Percentiles rank a stretch among this genome's conserved stretches.
Conservation (phyloP, 257 asterid species). For the Nicotiana tomentosiformis region DNA sequence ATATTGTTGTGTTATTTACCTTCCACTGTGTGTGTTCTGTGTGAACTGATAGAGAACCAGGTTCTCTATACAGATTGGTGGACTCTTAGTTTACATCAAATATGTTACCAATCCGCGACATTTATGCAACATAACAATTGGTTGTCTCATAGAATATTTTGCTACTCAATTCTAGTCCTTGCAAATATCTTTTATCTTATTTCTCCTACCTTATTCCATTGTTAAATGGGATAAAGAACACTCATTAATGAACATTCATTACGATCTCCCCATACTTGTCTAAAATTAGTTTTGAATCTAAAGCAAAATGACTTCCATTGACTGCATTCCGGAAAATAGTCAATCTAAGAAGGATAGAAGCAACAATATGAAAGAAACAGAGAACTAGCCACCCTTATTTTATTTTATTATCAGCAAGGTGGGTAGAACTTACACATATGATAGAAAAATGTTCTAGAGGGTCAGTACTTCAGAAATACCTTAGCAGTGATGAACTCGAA, state of each 20-base stretch:
- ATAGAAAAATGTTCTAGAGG: no score
- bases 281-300: not conserved
- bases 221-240: slow-evolving; percentile 4
- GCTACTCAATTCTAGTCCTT: not conserved
- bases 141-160: not conserved
- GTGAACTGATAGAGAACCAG: no score
- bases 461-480: no score
- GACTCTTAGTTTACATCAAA: no score
- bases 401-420: not conserved
- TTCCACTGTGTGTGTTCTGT: no score
- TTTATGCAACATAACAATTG: not conserved
- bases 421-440: no score
- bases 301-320: not conserved
- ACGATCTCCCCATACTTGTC: not conserved
- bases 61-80: no score
- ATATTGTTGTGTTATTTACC: no score
- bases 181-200: not conserved
- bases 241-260: not conserved
- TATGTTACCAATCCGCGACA: not conserved
- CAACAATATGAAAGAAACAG: not conserved
- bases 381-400: not conserved
- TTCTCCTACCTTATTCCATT: not conserved
- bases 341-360: not conserved
- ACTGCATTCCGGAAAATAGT: not conserved
- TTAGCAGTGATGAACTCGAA: no score